Conservation (phyloP, 805 yeast species). For the Torulaspora quercuum region DNA sequence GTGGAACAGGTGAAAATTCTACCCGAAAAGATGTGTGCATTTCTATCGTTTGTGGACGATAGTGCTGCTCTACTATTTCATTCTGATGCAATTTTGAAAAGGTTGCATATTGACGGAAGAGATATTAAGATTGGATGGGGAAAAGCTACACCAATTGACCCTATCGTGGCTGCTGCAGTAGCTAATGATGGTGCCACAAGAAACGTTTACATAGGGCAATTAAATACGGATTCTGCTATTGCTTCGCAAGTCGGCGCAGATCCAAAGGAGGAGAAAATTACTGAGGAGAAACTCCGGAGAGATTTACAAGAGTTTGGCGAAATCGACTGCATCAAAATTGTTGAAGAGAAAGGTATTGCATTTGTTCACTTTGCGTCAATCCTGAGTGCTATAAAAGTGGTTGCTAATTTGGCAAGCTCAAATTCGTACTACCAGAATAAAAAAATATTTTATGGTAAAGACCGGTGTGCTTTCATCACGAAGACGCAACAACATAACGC, state of each 20-base stretch:
- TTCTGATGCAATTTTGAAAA: slow-evolving; percentile 85
- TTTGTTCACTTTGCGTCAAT: slow-evolving; percentile 89
- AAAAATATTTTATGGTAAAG: slow-evolving; percentile 88
- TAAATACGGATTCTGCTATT: slow-evolving; percentile 48
- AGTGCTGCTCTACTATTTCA: slow-evolving; percentile 87
- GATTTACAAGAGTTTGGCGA: slow-evolving; percentile 75
- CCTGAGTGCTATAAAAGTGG: slow-evolving; percentile 80
- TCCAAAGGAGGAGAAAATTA: slow-evolving; percentile 23
- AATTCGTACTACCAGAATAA: slow-evolving; percentile 67
- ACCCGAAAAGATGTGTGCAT: slow-evolving; percentile 86
- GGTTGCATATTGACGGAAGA: slow-evolving; percentile 72
- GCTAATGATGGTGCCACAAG: slow-evolving; percentile 87
- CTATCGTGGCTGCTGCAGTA: slow-evolving; percentile 71
- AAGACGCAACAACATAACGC: slow-evolving; percentile 97
- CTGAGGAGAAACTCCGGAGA: slow-evolving; percentile 61
- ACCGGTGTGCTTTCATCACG: slow-evolving; percentile 90
- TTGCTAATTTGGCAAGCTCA: slow-evolving; percentile 62
- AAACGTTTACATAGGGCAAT: slow-evolving; percentile 83
- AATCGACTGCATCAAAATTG: slow-evolving; percentile 78
- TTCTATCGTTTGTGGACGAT: slow-evolving; percentile 83
- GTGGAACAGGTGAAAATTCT: slow-evolving; percentile 74
- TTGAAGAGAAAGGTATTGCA: slow-evolving; percentile 79
- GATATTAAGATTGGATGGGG: slow-evolving; percentile 95
- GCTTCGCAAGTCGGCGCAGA: slow-evolving; percentile 20
- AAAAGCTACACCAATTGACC: slow-evolving; percentile 67